Base-by-base conservation (phyloP, 2,329 filamentous ascomycete genomes). In the Fusarium udum region DNA sequence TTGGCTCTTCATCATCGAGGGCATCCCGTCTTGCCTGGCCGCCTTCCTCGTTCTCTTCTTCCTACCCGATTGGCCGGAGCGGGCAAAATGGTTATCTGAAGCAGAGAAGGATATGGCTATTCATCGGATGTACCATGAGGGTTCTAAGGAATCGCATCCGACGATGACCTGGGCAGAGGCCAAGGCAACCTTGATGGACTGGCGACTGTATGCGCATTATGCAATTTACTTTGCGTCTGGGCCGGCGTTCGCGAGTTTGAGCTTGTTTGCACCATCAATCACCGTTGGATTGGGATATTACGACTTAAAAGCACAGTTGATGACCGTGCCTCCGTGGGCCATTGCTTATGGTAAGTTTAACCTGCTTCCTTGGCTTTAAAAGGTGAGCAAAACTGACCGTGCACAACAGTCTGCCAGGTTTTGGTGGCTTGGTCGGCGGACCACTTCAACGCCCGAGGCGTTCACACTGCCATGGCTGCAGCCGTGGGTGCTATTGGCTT, bases 201-300 rank as follows among this genome's bases (percentile, higher is more conserved):
- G 90, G 80, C 88, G 88, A 3, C 85, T 94, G 65, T 95, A 94
- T 75, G 91, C 90, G 3, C 86, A 91, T 63, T 92, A 92, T 28
- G 76, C 89, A 40, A 83, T 87, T 15, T 88, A 88, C 67, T 79
- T 86, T 84, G 73, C 87, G 80, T 72, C 89, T 78, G 77, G 86
- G 5, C 84, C 85, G 6, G 88, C 89, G 0, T 90, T 91, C 74
- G 88, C 88, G 4, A 88, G 87, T 53, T 82, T 92, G 59, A 90
- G 87, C 18, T 83, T 92, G 39, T 92, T 92, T 75, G 86, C 88
- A 6, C 90, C 91, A 3, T 87, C 88, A 10, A 91, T 92, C 52
- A 87, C 87, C 0, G 84, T 85, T 9, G 89, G 89, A 0, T 78
- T 86, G n/a, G 85, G 76, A 68, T 90, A 84, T 64, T 69, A 75